These are phyloP conservation scores for Malassezia globosa DNA, from an alignment of 1,284 basidiomycete genomes.

Conservation along the genomic window DNA sequence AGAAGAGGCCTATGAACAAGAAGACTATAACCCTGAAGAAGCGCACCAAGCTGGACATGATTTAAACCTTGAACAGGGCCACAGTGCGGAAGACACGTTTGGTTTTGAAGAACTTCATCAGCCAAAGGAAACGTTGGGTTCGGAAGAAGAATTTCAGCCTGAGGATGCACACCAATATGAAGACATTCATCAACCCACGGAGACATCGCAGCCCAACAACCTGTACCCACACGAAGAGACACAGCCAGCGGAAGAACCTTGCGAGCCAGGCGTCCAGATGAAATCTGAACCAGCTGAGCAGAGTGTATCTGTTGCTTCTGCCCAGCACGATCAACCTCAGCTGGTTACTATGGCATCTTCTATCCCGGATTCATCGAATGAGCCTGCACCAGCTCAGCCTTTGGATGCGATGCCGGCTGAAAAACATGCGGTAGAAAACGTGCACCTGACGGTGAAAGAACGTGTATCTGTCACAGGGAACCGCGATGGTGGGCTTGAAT, in stretches of 20 bases:
- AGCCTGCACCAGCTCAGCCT: no score
- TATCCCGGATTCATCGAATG: no score
- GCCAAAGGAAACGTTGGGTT: not conserved
- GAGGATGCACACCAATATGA: not conserved
- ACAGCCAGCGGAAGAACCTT: not conserved
- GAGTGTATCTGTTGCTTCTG: no score
- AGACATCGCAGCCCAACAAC: not conserved
- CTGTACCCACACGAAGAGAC: not conserved
- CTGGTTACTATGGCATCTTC: no score
- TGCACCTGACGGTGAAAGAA: slow-evolving; percentile 78
- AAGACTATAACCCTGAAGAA: not conserved
- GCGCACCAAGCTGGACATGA: not conserved
- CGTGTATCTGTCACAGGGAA: slow-evolving; percentile 66
- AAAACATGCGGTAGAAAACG: slow-evolving; percentile 50
- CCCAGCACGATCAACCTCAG: no score
- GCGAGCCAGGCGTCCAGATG: no score
- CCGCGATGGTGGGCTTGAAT: slow-evolving; percentile 79
- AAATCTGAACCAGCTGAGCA: no score
- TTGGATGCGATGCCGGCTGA: no score
- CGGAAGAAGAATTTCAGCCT: not conserved
- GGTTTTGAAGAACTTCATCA: not conserved
- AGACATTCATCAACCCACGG: not conserved
- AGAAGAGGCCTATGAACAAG: not conserved
- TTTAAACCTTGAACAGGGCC: not conserved
- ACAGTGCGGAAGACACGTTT: not conserved